A percentile compares a stretch with the other conserved stretches of the same genome.
These are phyloP conservation scores for Ophiostoma montium DNA, from an alignment of 2,329 filamentous ascomycete genomes.

Conservation along the genomic window DNA sequence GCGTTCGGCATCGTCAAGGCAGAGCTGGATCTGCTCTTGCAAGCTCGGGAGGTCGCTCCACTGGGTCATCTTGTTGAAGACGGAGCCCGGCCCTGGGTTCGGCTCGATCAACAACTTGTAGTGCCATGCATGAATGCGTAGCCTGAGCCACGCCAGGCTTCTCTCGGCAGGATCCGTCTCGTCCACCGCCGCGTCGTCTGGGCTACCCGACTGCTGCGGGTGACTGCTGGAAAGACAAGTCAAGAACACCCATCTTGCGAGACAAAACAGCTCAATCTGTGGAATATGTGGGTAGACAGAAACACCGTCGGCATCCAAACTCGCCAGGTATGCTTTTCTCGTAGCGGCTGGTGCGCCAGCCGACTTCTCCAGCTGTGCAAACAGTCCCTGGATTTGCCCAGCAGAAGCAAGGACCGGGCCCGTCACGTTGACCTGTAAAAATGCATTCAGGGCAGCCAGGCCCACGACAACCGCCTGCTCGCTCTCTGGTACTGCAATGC, in stretches of 20 bases:
- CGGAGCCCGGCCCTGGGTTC: conserved; percentile 36
- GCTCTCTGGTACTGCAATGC: background rate
- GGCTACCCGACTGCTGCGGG: background rate
- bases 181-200: conserved; percentile 20
- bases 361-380: conserved; percentile 15
- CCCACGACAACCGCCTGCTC: conserved; percentile 31
- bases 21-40: conserved; percentile 32
- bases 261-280: conserved; percentile 66
- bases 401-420: conserved; percentile 54
- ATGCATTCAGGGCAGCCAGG: conserved; percentile 58
- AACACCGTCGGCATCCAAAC: conserved; percentile 69
- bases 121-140: conserved; percentile 61
- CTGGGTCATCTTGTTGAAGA: conserved; percentile 40
- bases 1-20: conserved; percentile 27
- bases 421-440: conserved; percentile 77
- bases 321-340: conserved; percentile 47
- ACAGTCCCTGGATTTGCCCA: conserved; percentile 20
- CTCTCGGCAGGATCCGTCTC: conserved; percentile 19
- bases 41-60: conserved; percentile 47
- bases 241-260: conserved; percentile 37
- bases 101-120: conserved; percentile 47
- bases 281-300: conserved; percentile 76
- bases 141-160: conserved; percentile 43
- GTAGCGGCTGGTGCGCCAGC: conserved; percentile 23
- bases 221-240: background rate